Percentiles rank a stretch among this genome's conserved stretches.
phyloP scores from a whole-genome alignment of 108 stramenopile genomes.

The Licmophora abbreviata region DNA sequence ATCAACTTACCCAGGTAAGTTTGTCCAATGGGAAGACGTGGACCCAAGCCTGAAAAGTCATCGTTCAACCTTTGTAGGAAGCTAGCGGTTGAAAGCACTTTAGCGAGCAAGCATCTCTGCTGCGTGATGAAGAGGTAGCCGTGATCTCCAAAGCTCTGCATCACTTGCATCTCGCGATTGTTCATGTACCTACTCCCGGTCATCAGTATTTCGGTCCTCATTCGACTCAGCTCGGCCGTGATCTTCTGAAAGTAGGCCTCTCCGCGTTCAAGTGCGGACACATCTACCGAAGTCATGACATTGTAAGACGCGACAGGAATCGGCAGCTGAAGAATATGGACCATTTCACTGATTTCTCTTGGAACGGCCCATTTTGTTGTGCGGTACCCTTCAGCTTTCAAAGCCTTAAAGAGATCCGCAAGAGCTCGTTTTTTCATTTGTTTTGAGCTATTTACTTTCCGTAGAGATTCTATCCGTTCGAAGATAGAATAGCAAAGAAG shows the following conservation, averaged over 20 bases:
- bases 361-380: slow-evolving; percentile 71
- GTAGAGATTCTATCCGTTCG: slow-evolving; percentile 68
- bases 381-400: slow-evolving; percentile 65
- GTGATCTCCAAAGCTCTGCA: slow-evolving; percentile 60
- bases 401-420: slow-evolving; percentile 76
- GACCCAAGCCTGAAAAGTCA: neutral
- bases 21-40: slow-evolving; percentile 36
- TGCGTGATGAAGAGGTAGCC: slow-evolving; percentile 42
- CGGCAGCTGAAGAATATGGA: slow-evolving; percentile 57
- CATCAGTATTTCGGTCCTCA: slow-evolving; percentile 58
- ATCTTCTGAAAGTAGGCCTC: slow-evolving; percentile 64
- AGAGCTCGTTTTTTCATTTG: slow-evolving; percentile 91
- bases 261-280: slow-evolving; percentile 25
- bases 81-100: slow-evolving; percentile 3
- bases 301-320: slow-evolving; percentile 21
- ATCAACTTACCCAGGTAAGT: slow-evolving; percentile 5
- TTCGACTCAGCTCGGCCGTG: slow-evolving; percentile 45
- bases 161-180: slow-evolving; percentile 57
- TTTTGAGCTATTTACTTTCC: slow-evolving; percentile 61
- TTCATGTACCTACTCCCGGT: slow-evolving; percentile 74
- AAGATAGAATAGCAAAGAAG: slow-evolving; percentile 72
- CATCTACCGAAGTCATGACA: neutral
- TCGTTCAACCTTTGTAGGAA: slow-evolving; percentile 4
- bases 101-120: slow-evolving; percentile 24
- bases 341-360: slow-evolving; percentile 41